Evolutionary conservation across 352 stramenopile species (phyloP), one percentile per base, ranked within the genome.

Genomic region (Pythium rhizo-oryzae): DNA sequence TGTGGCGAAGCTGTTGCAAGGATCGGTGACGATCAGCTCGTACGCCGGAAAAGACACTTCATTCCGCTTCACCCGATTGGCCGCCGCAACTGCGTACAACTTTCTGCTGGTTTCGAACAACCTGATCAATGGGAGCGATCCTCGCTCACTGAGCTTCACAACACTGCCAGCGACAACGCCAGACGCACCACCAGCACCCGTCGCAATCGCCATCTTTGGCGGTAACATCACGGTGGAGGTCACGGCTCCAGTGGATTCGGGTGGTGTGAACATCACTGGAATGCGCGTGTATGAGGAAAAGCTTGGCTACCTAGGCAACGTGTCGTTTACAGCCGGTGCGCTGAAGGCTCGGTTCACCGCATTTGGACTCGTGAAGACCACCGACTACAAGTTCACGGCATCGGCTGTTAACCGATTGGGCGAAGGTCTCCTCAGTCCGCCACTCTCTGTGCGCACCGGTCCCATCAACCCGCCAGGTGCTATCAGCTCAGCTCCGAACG

Each of bases 191-290:
- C 39, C 53, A 1, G 62, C 56, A 7, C 82, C 82, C 0, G 30
- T 78, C 1, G 68, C 69, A 1, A 39, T 80, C 18, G 70, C 57
- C 8, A 65, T 88, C 33, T 89, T 78, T 67, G 84, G 84, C 15
- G 82, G 82, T 2, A 92, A 85, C 43, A 77, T 90, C n/a, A 91
- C 81, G 8, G 61, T 91, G 18, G 62, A 85, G 60, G 23, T 90
- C 0, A 44, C 63, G 0, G 25, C 64, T 16, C 81, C 84, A 12
- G 1, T 77, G 0, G 75, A 85, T n/a, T 81, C 78, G 0, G 84
- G 84, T 41, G 84, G 84, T 23, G 62, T 66, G 0, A 0, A 54
- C 4, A 67, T 87, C 16, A 82, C 60, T 11, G 43, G 18, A 0
- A 72, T 89, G 57, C 80, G 75, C 4, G 25, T 92, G 18, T 88